phyloP scores from a whole-genome alignment of 441 rosid genomes.

The Erysimum pusillum region DNA sequence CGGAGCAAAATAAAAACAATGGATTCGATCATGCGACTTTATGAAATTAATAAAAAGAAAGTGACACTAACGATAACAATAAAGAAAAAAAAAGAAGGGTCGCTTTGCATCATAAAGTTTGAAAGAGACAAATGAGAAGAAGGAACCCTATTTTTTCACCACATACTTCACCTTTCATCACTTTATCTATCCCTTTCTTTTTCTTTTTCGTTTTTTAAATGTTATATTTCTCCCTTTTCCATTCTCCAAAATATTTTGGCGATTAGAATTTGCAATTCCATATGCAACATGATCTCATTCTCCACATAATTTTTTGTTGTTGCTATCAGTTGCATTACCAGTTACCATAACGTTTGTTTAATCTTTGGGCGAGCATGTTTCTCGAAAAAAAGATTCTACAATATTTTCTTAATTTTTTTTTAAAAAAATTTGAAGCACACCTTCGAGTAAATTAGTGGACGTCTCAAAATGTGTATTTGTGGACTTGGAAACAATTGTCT shows the following conservation, averaged over 20 bases:
- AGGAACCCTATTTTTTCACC: constrained; percentile 58
- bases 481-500: background rate
- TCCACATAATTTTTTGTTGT: constrained; percentile 12
- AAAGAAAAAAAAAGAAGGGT: constrained; percentile 28
- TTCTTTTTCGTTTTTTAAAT: background rate
- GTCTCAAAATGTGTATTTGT: background rate
- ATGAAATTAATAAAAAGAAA: constrained; percentile 41
- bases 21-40: constrained; percentile 50
- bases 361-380: constrained; percentile 1
- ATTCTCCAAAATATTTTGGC: constrained; percentile 7
- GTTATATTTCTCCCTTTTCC: background rate
- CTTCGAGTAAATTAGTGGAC: background rate
- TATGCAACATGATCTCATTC: constrained; percentile 12
- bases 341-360: background rate
- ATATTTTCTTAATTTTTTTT: no score
- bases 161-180: constrained; percentile 57
- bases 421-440: background rate
- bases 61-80: constrained; percentile 38
- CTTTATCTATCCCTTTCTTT: constrained; percentile 39
- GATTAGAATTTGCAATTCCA: constrained; percentile 7
- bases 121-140: constrained; percentile 60
- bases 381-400: no score
- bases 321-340: constrained; percentile 9
- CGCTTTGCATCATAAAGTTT: constrained; percentile 56
- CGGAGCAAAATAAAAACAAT: constrained; percentile 46